These are phyloP conservation scores for Trametes cinnabarina DNA, from an alignment of 768 basidiomycete genomes.

Conservation along the genomic window DNA sequence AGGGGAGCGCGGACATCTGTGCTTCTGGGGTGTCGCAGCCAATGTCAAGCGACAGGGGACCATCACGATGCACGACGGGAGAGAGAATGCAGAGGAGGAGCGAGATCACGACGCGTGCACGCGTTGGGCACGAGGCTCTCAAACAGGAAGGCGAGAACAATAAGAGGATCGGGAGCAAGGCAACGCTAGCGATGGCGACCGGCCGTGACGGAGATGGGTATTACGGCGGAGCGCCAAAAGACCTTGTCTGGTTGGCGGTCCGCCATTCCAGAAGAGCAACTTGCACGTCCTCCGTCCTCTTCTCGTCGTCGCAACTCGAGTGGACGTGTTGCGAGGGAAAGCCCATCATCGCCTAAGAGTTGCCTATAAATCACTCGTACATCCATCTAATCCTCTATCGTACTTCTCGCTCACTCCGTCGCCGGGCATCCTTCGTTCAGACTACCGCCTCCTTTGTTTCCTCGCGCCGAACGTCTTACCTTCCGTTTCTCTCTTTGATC, in stretches of 20 bases:
- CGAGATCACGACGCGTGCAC: slow-evolving; percentile 2
- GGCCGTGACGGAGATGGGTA: slow-evolving; percentile 13
- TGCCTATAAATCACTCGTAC: slow-evolving; percentile 15
- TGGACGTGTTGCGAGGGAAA: slow-evolving; percentile 16
- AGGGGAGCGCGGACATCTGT: background rate
- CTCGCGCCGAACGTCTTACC: background rate
- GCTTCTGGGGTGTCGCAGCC: background rate
- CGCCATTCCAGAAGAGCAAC: background rate
- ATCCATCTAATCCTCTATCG: background rate
- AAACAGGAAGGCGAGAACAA: slow-evolving; percentile 26
- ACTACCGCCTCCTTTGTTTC: slow-evolving; percentile 1
- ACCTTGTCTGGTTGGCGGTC: background rate
- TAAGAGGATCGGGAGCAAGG: slow-evolving; percentile 21
- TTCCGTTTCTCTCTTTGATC: slow-evolving; percentile 10
- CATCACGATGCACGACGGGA: slow-evolving; percentile 2
- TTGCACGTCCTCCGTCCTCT: background rate
- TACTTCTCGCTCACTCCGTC: background rate
- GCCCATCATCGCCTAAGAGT: background rate
- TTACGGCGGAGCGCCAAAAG: slow-evolving; percentile 11
- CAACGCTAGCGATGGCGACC: slow-evolving; percentile 18
- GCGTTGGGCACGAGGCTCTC: slow-evolving; percentile 26
- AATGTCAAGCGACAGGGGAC: background rate
- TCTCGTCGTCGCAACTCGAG: background rate
- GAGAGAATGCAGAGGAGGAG: background rate
- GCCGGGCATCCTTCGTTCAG: slow-evolving; percentile 9